Evolutionary conservation across 192 early-diverging fungal genomes (phyloP).

Genomic region (Spizellomyces punctatus): DNA sequence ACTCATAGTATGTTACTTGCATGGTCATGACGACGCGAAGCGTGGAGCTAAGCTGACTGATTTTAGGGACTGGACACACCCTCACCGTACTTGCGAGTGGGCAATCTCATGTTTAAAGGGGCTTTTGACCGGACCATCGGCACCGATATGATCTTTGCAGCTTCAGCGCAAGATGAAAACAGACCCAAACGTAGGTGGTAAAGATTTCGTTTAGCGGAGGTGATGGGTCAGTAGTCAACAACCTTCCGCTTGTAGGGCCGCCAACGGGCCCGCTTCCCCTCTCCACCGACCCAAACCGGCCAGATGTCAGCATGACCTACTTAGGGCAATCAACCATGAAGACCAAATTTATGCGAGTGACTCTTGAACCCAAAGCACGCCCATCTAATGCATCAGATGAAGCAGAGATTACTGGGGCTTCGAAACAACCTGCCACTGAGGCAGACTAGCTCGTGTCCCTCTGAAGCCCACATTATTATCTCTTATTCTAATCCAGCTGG

Average conservation of each 20-base stretch:
- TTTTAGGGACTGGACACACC: slow-evolving; percentile 32
- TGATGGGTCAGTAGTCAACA: neutral
- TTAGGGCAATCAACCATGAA: slow-evolving; percentile 18
- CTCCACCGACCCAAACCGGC: slow-evolving; percentile 14
- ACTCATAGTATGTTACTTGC: neutral
- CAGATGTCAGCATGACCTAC: slow-evolving; percentile 24
- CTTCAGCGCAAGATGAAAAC: slow-evolving; percentile 10
- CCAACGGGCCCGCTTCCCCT: slow-evolving; percentile 20
- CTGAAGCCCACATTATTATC: too few relatives aligned
- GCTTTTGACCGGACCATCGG: slow-evolving; percentile 25
- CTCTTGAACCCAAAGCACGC: neutral
- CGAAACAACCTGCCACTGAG: too few relatives aligned
- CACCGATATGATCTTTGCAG: slow-evolving; percentile 35
- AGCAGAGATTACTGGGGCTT: too few relatives aligned
- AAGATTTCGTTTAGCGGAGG: neutral
- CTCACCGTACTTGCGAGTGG: slow-evolving; percentile 24
- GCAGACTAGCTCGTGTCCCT: too few relatives aligned
- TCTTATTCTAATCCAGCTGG: too few relatives aligned
- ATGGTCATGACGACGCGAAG: neutral
- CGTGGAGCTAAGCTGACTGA: neutral
- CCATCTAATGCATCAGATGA: neutral
- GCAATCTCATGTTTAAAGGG: slow-evolving; percentile 25
- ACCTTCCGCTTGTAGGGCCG: slow-evolving; percentile 7
- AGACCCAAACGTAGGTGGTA: slow-evolving; percentile 20
- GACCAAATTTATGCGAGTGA: slow-evolving; percentile 17